Conservation (phyloP, 169 alveolate genomes). For the Perkinsus olseni region DNA sequence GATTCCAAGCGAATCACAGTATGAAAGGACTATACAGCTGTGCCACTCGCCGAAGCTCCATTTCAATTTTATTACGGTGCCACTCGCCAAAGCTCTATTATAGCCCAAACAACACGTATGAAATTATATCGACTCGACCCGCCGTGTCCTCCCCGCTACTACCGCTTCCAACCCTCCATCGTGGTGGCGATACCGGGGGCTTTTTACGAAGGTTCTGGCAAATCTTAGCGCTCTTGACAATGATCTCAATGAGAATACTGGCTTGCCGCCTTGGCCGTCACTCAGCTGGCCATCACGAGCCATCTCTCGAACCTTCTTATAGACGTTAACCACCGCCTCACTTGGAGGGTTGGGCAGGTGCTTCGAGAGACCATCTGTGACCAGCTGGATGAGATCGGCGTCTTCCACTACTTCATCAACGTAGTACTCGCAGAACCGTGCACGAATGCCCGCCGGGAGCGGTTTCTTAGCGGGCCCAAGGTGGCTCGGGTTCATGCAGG, state of each 20-base stretch:
- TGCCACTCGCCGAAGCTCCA: too few species aligned
- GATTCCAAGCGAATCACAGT: too few species aligned
- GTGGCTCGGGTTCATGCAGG: conserved; percentile 98
- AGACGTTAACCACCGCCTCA: conserved; percentile 30
- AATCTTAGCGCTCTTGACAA: conserved; percentile 63
- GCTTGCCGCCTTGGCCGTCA: conserved; percentile 35
- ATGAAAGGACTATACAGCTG: too few species aligned
- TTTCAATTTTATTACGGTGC: too few species aligned
- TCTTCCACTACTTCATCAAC: conserved; percentile 75
- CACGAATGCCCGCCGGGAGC: conserved; percentile 82
- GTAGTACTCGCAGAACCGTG: conserved; percentile 86
- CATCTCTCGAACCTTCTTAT: conserved; percentile 17
- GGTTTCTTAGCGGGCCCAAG: conserved; percentile 86
- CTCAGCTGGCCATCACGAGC: conserved; percentile 20
- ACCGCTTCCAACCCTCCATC: background rate
- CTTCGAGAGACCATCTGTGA: background rate
- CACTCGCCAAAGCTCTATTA: too few species aligned
- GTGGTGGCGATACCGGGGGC: background rate
- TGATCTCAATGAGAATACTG: conserved; percentile 65
- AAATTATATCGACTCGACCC: too few species aligned
- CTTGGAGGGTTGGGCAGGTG: conserved; percentile 30
- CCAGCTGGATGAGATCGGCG: background rate
- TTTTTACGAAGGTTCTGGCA: conserved; percentile 39
- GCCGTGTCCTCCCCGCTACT: background rate
- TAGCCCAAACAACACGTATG: too few species aligned